Percentiles rank a stretch among this genome's conserved stretches.
phyloP scores from a whole-genome alignment of 2,329 filamentous ascomycete species.

The Alternaria ventricosa region DNA sequence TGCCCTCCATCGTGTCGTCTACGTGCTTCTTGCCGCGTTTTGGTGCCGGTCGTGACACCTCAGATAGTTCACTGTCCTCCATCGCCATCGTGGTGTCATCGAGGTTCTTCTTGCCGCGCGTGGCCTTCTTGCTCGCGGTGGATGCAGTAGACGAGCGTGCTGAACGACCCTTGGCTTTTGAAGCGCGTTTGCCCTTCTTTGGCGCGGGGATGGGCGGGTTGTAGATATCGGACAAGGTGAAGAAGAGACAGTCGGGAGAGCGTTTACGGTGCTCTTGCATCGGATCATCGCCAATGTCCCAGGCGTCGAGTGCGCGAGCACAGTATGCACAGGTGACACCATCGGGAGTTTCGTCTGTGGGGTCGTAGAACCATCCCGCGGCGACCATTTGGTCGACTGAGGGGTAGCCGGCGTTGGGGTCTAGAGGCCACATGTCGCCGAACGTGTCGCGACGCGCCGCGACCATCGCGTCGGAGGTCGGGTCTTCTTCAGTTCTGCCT shows the following conservation, averaged over 20 bases:
- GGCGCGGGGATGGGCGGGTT: constrained; percentile 29
- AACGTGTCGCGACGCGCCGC: constrained; percentile 86
- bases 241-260: constrained; percentile 82
- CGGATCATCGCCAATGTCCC: constrained; percentile 92
- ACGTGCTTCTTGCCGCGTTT: background rate
- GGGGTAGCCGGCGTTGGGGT: constrained; percentile 52
- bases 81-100: constrained; percentile 11
- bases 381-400: constrained; percentile 77
- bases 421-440: constrained; percentile 84
- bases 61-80: background rate
- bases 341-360: constrained; percentile 81
- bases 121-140: constrained; percentile 21
- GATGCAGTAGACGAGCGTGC: constrained; percentile 25
- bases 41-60: background rate
- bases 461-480: constrained; percentile 72
- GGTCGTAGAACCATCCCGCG: constrained; percentile 93
- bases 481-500: constrained; percentile 73
- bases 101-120: constrained; percentile 24
- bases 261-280: constrained; percentile 87
- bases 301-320: constrained; percentile 85
- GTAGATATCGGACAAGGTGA: constrained; percentile 69
- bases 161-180: constrained; percentile 38
- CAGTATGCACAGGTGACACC: constrained; percentile 93
- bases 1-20: background rate
- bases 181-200: constrained; percentile 36